Base-by-base conservation (phyloP, 192 early-diverging fungal species). In the Coemansia sp. region DNA sequence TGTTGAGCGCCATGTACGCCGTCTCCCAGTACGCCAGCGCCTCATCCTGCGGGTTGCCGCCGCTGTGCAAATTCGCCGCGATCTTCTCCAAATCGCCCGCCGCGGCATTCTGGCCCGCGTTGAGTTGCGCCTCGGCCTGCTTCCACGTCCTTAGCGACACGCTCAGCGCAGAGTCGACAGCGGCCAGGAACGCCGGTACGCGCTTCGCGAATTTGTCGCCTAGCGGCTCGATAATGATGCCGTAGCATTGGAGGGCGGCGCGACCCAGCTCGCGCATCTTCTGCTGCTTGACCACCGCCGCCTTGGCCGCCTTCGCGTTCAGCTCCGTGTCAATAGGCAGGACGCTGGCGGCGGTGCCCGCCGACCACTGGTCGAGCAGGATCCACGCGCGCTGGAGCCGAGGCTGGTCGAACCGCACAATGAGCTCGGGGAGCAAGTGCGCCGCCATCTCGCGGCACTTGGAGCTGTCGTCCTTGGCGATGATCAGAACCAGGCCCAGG, bases 401-500 rank as follows among this genome's bases (percentile, higher is more conserved):
- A 10, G 75, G 72, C 24, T 79, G 82, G 63, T 89, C 87, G 68
- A 91, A 86, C 33, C 91, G 84, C 29, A 70, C 61, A 11, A 96
- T 61, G 1, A 98, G 78, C 6, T 64, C 57, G 34, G 91, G 89
- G 62, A 97, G 87, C 61, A 98, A 67, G 7, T 76, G 76, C 13
- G 88, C 90, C 0, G 94, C 86, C 89, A 97, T 94, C 79, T 93
- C 91, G 29, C 95, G 86, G 67, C 97, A 98, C 69, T 95, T 92
- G 24, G 88, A 68, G n/a, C 92, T 92, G 29, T 97, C 95, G 66
- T 99, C 98, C 57, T 95, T 95, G 16, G 94, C 89, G 2, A 98
- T 85, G 16, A 85, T 85, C 84, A 94, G 90, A 5, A 93, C 91
- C 64, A 99, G 70, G 0, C 89, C 88, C 59, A 99, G 48, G 63